Evolutionary conservation across 176 grass and related monocot genomes (phyloP).

Genomic region (Oryza brachyantha): DNA sequence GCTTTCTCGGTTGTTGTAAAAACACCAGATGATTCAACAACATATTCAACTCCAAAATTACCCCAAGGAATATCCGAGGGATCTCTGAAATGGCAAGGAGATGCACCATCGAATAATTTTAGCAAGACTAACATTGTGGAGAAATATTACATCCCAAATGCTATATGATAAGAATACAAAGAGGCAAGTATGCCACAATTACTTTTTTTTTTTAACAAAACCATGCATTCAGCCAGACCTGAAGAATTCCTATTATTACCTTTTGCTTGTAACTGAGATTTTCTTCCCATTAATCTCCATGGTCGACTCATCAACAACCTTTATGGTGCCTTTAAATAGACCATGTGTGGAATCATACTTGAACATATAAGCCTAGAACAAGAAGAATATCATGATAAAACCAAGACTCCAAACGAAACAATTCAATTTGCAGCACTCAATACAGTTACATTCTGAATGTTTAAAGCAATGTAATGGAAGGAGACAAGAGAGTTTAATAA

Average conservation of each 20-base stretch:
- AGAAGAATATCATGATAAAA: slow-evolving; percentile 1
- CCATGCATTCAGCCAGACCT: slow-evolving; percentile 20
- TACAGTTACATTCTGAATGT: background rate
- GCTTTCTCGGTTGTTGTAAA: slow-evolving; percentile 76
- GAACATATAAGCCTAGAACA: slow-evolving; percentile 80
- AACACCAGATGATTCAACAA: slow-evolving; percentile 91
- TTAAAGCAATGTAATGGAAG: background rate
- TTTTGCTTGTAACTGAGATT: slow-evolving; percentile 71
- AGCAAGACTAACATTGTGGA: background rate
- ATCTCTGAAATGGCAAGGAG: slow-evolving; percentile 48
- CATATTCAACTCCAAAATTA: slow-evolving; percentile 68
- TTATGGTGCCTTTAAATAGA: slow-evolving; percentile 68
- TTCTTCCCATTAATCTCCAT: slow-evolving; percentile 90
- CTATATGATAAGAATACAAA: slow-evolving; percentile 3
- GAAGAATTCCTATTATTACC: slow-evolving; percentile 38
- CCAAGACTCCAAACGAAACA: background rate
- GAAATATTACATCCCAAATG: background rate
- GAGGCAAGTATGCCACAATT: background rate
- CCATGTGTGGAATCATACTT: slow-evolving; percentile 88
- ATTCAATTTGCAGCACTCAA: background rate
- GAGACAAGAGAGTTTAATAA: background rate
- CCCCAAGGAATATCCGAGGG: slow-evolving; percentile 81
- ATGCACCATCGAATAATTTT: background rate
- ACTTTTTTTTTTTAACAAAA: background rate
- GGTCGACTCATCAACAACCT: slow-evolving; percentile 58